Conservation (phyloP, 1,139 yeast species). For the Sugiyamaella castrensis region DNA sequence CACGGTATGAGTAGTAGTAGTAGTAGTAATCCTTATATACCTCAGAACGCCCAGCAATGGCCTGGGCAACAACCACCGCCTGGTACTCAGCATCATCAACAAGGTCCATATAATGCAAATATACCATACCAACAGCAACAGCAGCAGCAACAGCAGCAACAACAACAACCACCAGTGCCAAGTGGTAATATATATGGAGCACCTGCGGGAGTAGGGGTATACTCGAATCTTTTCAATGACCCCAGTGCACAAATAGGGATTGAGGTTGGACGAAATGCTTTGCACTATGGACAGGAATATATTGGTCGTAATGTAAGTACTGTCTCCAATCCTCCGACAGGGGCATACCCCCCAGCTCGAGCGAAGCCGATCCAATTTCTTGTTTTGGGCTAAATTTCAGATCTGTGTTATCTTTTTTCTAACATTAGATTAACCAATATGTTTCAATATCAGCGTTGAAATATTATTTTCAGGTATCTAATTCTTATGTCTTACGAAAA, state of each 20-base stretch:
- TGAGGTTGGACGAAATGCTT: conserved; percentile 83
- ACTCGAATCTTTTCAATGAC: conserved; percentile 57
- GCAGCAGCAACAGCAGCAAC: conserved; percentile 15
- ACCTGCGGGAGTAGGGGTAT: conserved; percentile 22
- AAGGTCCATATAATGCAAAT: conserved; percentile 4
- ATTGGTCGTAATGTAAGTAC: conserved; percentile 64
- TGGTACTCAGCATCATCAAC: conserved; percentile 8
- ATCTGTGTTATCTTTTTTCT: background rate
- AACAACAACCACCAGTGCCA: conserved; percentile 10
- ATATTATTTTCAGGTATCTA: conserved; percentile 89
- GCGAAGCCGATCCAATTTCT: background rate
- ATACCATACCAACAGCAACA: conserved; percentile 3
- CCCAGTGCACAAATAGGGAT: conserved; percentile 85
- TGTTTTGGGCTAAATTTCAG: background rate
- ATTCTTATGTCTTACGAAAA: conserved; percentile 76
- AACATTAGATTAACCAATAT: conserved; percentile 29
- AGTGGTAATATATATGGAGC: conserved; percentile 12
- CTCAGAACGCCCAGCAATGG: conserved; percentile 9
- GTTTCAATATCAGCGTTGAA: conserved; percentile 52
- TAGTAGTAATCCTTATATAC: conserved; percentile 23
- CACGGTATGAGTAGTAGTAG: conserved; percentile 18
- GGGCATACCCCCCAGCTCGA: background rate
- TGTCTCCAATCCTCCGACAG: too few species aligned
- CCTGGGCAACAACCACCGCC: conserved; percentile 14
- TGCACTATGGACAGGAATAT: conserved; percentile 66